Base-by-base conservation (phyloP, 805 yeast genomes). In the Maudiozyma turicensis region DNA sequence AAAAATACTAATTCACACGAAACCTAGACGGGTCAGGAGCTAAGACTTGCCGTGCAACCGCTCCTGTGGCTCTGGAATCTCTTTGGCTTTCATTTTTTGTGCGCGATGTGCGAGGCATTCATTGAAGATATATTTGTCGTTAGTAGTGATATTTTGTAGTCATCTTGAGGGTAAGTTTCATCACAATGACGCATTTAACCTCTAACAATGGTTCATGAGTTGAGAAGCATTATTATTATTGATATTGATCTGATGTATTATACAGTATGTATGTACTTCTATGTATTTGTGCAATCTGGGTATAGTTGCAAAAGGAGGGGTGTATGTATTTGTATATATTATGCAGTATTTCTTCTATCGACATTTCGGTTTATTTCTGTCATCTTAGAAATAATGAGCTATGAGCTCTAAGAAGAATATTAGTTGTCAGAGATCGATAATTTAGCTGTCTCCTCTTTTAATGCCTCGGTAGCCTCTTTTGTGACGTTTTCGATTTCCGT, bases 401-500 rank as follows among this genome's bases (percentile, higher is more conserved):
- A 39, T 9, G 41, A 40, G 32, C 26, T 20, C 4, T 20, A 20
- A 20, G 26, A 20, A 20, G 26, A 20, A 20, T 20, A 57, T 49
- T 28, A 48, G 26, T 20, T 20, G 26, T 20, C 26, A 20, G 26
- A 20, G 26, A 20, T 20, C 26, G 26, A 54, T 44, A 67, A 43
- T 20, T 59, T 54, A 48, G 56, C 58, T 4, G 70, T 59, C 51
- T 63, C 56, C 48, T 65, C 61, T 47, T 60, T 61, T 39, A 71
- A 49, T 1, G 61, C 69, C 48, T 72, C 73, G 33, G 72, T 59
- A 15, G 73, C 77, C 43, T 74, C 83, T 43, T 73, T 71, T 3
- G 76, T 74, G 20, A 73, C 72, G 45, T 69, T 68, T 38, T 71
- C 73, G 39, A 75, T 74, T 56, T 78, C 82, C 3, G 73, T 71